Evolutionary conservation across 805 yeast species (phyloP).

Genomic region (Teunomyces panamensis): DNA sequence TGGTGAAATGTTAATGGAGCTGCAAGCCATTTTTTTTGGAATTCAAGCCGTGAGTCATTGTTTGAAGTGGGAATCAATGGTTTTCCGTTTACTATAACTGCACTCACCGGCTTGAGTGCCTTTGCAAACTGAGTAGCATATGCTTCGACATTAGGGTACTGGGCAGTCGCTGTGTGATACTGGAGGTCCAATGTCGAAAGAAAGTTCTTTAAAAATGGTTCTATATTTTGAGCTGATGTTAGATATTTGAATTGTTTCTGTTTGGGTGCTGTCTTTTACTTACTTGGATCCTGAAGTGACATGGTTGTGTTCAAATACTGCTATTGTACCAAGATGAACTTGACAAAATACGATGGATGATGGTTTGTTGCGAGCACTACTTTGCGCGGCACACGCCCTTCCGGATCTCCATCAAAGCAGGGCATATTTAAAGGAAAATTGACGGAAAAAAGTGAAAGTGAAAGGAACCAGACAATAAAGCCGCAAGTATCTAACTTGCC

Average conservation of each 20-base stretch:
- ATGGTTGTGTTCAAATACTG: background rate
- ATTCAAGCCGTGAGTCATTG: slow-evolving; percentile 39
- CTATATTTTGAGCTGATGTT: slow-evolving; percentile 34
- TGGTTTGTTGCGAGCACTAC: background rate
- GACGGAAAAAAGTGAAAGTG: too few relatives aligned
- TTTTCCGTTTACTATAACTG: slow-evolving; percentile 57
- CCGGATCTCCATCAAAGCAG: background rate
- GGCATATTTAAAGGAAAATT: too few relatives aligned
- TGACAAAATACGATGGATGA: background rate
- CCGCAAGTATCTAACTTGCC: too few relatives aligned
- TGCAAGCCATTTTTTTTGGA: slow-evolving; percentile 57
- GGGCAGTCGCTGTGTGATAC: slow-evolving; percentile 21
- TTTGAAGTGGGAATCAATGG: slow-evolving; percentile 39
- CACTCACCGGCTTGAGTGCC: slow-evolving; percentile 49
- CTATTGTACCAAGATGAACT: background rate
- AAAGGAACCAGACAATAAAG: too few relatives aligned
- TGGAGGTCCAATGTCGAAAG: slow-evolving; percentile 35
- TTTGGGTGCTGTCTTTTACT: slow-evolving; percentile 10
- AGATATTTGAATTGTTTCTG: background rate
- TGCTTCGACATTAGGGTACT: slow-evolving; percentile 32
- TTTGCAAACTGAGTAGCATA: slow-evolving; percentile 48
- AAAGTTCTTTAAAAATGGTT: slow-evolving; percentile 36
- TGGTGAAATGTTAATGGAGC: slow-evolving; percentile 61
- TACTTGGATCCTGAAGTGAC: slow-evolving; percentile 22
- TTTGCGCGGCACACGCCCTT: background rate